phyloP scores from a whole-genome alignment of 177 flowering plant genomes.

The Vitis hybrid region DNA sequence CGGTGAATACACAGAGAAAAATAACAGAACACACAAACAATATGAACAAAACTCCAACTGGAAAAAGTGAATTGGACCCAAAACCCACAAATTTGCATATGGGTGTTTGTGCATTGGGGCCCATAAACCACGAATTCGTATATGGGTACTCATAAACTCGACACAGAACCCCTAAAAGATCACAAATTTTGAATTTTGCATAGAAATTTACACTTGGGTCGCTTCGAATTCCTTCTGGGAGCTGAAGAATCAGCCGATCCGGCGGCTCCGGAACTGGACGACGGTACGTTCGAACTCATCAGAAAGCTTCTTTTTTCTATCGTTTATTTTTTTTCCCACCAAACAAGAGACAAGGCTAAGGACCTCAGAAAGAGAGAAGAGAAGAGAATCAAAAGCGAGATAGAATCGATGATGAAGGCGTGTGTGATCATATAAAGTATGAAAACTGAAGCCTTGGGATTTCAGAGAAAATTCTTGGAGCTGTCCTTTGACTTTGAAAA shows the following conservation, averaged over 20 bases:
- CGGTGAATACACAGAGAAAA: background rate
- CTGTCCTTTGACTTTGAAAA: too few relatives aligned
- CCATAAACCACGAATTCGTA: too few relatives aligned
- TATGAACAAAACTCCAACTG: too few relatives aligned
- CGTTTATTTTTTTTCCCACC: too few relatives aligned
- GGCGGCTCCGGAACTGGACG: slow-evolving; percentile 52
- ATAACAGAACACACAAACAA: background rate
- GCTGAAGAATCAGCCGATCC: slow-evolving; percentile 63
- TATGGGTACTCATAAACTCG: background rate
- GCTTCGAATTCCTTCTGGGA: slow-evolving; percentile 62
- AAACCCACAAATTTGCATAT: background rate
- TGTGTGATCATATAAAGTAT: too few relatives aligned
- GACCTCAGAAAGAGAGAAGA: background rate
- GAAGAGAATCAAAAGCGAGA: too few relatives aligned
- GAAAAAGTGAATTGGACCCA: too few relatives aligned
- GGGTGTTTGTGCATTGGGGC: background rate
- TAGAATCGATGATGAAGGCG: too few relatives aligned
- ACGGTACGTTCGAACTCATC: slow-evolving; percentile 49
- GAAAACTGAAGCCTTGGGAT: too few relatives aligned
- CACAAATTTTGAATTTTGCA: background rate
- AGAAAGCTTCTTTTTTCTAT: background rate
- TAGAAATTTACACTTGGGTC: slow-evolving; percentile 65
- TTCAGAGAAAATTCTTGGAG: too few relatives aligned
- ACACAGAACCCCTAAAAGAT: background rate
- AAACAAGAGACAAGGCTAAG: background rate